Base-by-base conservation (phyloP, 2,329 filamentous ascomycete genomes). In the Diaporthe humulicola region DNA sequence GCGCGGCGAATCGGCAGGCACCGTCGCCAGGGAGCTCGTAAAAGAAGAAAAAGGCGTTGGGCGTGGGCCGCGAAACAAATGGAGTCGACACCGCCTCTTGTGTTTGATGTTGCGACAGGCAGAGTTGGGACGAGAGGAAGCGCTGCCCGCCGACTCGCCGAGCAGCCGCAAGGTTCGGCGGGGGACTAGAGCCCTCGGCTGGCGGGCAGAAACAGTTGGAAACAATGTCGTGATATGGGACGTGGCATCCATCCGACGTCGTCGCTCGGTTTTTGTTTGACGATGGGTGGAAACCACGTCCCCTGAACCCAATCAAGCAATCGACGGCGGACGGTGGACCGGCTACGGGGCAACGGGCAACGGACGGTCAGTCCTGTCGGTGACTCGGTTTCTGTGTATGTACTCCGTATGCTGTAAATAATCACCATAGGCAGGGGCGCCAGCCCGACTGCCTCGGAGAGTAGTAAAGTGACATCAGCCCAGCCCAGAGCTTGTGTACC, bases 71-170 rank as follows among this genome's bases (percentile, higher is more conserved):
- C 64, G 64, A 69, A 69, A 69, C 64, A 69, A 69, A 69, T 69
- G 45, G 64, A 69, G 64, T 12, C 64, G 64, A 69, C 64, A 69
- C 64, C 48, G 64, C 64, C 64, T 54, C 48, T 69, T 69, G 64
- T 69, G 64, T 69, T 69, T 69, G 64, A 69, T 9, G 48, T 69
- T 69, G 64, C 64, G 64, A 69, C 64, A 69, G 45, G 64, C 45
- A 54, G 64, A 69, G 45, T 69, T 69, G 64, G 64, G 64, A 69
- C 48, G 64, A 69, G 48, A 6, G 45, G 33, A 69, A 69, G 64
- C 48, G 64, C 64, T 38, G 33, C 10, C 3, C 48, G 64, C 48
- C 64, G 64, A 69, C 64, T 69, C 64, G 33, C 64, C 64, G 45
- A 69, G 33, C 64, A 69, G 64, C 48, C 48, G 64, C 64, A 69